A percentile compares a stretch with the other conserved stretches of the same genome.
phyloP scores from a whole-genome alignment of 257 asterid species.

The Solanum gracilifrons region DNA sequence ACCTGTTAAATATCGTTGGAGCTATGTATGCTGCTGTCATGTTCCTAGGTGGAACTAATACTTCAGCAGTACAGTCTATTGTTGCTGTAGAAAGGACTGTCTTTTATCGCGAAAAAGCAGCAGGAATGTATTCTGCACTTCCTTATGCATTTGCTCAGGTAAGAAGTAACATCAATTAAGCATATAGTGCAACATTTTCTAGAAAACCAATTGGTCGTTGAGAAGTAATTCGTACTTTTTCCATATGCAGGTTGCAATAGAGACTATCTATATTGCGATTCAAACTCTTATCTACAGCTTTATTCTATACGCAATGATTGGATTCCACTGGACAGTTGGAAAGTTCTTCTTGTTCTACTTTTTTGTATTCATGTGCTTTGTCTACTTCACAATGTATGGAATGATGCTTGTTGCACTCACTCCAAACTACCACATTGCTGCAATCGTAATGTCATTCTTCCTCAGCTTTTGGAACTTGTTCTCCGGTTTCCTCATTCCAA shows the following conservation, averaged over 20 bases:
- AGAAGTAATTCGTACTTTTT: not conserved
- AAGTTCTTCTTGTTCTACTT: conserved; percentile 68
- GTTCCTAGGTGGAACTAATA: conserved; percentile 78
- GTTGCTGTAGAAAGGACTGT: conserved; percentile 74
- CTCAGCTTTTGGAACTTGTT: conserved; percentile 85
- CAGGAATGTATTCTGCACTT: conserved; percentile 77
- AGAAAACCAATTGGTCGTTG: not conserved
- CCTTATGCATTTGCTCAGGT: conserved; percentile 74
- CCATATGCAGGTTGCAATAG: conserved; percentile 56
- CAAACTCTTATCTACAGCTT: conserved; percentile 64
- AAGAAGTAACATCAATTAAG: not conserved
- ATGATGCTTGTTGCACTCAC: conserved; percentile 88
- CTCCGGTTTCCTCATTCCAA: conserved; percentile 64
- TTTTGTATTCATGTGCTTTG: conserved; percentile 63
- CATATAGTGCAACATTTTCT: too few species aligned
- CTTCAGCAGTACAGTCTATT: conserved; percentile 64
- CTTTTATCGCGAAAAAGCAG: conserved; percentile 74
- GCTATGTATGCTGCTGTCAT: conserved; percentile 74
- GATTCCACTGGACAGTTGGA: conserved; percentile 47
- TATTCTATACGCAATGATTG: conserved; percentile 77
- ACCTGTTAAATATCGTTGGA: conserved; percentile 54
- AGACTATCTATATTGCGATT: conserved; percentile 38
- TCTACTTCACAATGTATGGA: conserved; percentile 67
- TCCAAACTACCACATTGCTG: conserved; percentile 70
- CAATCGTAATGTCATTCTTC: conserved; percentile 77